Conservation (phyloP, 2,329 filamentous ascomycete genomes). For the Emydomyces testavorans region DNA sequence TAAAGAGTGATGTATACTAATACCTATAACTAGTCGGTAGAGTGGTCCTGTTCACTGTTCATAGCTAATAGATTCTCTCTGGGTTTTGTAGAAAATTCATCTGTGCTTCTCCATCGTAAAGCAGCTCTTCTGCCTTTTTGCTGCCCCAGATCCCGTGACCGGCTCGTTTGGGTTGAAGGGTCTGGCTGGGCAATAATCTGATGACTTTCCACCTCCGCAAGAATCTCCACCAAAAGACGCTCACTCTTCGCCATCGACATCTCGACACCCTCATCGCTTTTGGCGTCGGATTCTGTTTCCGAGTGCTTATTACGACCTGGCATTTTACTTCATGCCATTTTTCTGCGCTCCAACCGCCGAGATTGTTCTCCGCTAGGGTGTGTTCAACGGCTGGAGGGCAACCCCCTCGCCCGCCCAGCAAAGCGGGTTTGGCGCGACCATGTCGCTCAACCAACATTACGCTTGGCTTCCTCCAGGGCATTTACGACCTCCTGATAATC, state of each 20-base stretch:
- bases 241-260: slow-evolving; percentile 28
- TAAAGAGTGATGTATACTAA: neutral
- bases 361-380: slow-evolving; percentile 25
- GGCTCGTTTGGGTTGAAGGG: slow-evolving; percentile 9
- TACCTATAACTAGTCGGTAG: neutral
- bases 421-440: slow-evolving; percentile 40
- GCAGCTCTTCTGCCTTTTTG: neutral
- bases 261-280: slow-evolving; percentile 26
- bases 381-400: slow-evolving; percentile 34
- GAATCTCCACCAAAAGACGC: slow-evolving; percentile 31
- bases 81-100: too few species aligned
- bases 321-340: slow-evolving; percentile 26
- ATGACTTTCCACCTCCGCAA: slow-evolving; percentile 32
- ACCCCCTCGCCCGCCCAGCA: slow-evolving; percentile 35
- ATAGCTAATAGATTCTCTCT: too few species aligned
- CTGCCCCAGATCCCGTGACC: slow-evolving; percentile 20
- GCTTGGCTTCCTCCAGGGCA: slow-evolving; percentile 53
- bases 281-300: slow-evolving; percentile 23
- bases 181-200: slow-evolving; percentile 26
- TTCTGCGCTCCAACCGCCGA: slow-evolving; percentile 20
- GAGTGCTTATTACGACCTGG: slow-evolving; percentile 17
- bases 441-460: slow-evolving; percentile 58
- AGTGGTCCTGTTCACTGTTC: neutral
- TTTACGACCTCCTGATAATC: slow-evolving; percentile 53
- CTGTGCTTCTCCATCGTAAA: too few species aligned